Percentiles rank a stretch among this genome's conserved stretches.
phyloP scores from a whole-genome alignment of 345 rosid species.

The Brassica nigra region DNA sequence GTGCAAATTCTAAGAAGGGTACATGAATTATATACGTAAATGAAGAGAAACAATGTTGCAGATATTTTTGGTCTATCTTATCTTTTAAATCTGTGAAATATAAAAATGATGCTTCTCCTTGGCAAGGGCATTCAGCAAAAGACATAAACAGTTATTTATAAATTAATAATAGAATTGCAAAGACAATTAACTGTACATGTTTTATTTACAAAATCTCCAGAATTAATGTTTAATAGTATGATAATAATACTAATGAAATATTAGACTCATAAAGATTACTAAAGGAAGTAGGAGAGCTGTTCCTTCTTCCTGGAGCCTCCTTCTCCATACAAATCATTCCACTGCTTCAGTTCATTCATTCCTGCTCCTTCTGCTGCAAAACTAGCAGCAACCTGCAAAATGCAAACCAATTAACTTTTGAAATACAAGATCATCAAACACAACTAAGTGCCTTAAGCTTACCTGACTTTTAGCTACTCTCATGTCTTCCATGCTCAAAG shows the following conservation, averaged over 20 bases:
- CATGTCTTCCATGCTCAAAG: conserved; percentile 91
- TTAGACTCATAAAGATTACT: conserved; percentile 24
- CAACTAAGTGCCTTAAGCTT: not conserved
- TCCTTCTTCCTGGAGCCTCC: conserved; percentile 95
- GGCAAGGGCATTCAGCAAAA: not conserved
- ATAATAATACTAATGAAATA: conserved; percentile 22
- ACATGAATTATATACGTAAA: not conserved
- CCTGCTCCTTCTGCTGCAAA: conserved; percentile 81
- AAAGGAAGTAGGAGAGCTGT: conserved; percentile 86
- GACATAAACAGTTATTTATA: not conserved
- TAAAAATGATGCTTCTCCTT: not conserved
- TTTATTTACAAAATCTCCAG: conserved; percentile 26
- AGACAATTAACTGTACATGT: conserved; percentile 19
- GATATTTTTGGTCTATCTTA: not conserved
- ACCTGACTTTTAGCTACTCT: conserved; percentile 94
- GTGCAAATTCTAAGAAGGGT: not conserved
- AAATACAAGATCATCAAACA: conserved; percentile 16
- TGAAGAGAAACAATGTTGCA: not conserved
- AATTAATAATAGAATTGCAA: not conserved
- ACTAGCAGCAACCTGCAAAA: conserved; percentile 83
- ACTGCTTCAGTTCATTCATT: conserved; percentile 84
- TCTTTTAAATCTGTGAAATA: not conserved
- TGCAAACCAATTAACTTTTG: not conserved
- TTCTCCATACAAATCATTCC: conserved; percentile 92
- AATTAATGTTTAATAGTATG: conserved; percentile 10